Conservation (phyloP, 192 early-diverging fungal genomes). For the Entomortierella lignicola region DNA sequence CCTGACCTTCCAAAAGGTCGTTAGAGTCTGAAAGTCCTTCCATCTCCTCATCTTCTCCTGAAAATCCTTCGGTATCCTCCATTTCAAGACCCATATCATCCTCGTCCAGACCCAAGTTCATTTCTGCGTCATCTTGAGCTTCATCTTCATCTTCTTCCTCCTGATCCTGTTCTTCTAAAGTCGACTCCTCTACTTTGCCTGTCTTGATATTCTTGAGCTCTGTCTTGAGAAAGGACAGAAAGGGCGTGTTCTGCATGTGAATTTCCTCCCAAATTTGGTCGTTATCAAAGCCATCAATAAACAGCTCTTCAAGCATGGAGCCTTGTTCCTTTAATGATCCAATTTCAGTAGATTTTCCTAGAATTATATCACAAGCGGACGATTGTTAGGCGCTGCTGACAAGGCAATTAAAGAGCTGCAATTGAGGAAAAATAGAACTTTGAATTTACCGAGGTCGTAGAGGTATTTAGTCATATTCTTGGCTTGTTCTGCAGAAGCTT, state of each 20-base stretch:
- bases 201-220: constrained; percentile 59
- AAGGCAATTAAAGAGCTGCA: background rate
- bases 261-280: constrained; percentile 97
- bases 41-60: constrained; percentile 42
- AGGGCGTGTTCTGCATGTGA: constrained; percentile 84
- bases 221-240: constrained; percentile 72
- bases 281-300: constrained; percentile 78
- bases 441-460: constrained; percentile 60
- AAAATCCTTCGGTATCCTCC: constrained; percentile 58
- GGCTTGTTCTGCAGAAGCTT: constrained; percentile 53
- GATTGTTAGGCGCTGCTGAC: background rate
- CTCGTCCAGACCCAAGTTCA: constrained; percentile 57
- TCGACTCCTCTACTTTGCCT: constrained; percentile 25
- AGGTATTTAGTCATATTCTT: constrained; percentile 61
- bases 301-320: constrained; percentile 69
- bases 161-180: constrained; percentile 38
- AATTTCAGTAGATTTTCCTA: constrained; percentile 61
- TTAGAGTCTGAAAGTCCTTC: constrained; percentile 44
- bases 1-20: constrained; percentile 8
- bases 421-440: background rate
- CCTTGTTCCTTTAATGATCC: constrained; percentile 53
- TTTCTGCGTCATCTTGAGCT: constrained; percentile 55
- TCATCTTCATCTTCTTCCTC: constrained; percentile 60
- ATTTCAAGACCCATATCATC: constrained; percentile 51
- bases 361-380: background rate